Conservation (phyloP, 768 basidiomycete genomes). For the Podaxis pistillaris region DNA sequence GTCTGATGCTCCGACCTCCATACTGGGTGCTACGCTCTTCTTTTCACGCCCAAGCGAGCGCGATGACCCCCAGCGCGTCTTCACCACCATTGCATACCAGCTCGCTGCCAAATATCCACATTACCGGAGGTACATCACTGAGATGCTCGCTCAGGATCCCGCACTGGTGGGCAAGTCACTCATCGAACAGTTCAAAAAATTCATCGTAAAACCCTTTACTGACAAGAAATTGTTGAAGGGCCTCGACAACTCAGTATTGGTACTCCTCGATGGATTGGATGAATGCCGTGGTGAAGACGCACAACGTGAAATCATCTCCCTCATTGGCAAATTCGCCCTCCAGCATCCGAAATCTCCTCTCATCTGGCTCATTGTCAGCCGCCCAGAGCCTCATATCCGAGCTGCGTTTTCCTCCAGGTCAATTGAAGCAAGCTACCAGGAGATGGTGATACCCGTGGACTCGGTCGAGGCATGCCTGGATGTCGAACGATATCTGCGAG, state of each 20-base stretch:
- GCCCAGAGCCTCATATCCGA: conserved; percentile 25
- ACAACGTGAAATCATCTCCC: conserved; percentile 17
- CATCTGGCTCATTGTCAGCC: conserved; percentile 26
- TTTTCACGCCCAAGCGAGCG: neutral
- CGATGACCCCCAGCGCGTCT: neutral
- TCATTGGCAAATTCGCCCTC: conserved; percentile 10
- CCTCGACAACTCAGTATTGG: neutral
- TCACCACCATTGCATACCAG: conserved; percentile 21
- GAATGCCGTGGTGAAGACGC: conserved; percentile 19
- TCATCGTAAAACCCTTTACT: conserved; percentile 18
- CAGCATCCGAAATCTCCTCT: conserved; percentile 14
- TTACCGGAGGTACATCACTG: conserved; percentile 4
- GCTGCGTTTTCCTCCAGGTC: neutral
- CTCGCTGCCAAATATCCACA: conserved; percentile 14
- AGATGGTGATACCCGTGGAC: conserved; percentile 8
- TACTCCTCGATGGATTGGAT: conserved; percentile 27
- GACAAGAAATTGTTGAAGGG: neutral
- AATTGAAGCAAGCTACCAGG: neutral
- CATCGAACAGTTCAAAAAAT: conserved; percentile 12
- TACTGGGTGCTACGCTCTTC: neutral
- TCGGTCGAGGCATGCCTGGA: conserved; percentile 17
- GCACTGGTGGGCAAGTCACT: conserved; percentile 10
- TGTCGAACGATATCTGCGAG: conserved; percentile 17
- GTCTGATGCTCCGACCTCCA: too few relatives aligned
- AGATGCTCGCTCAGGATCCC: conserved; percentile 8